Conservation (phyloP, 2,329 filamentous ascomycete species). For the Colletotrichum lini region DNA sequence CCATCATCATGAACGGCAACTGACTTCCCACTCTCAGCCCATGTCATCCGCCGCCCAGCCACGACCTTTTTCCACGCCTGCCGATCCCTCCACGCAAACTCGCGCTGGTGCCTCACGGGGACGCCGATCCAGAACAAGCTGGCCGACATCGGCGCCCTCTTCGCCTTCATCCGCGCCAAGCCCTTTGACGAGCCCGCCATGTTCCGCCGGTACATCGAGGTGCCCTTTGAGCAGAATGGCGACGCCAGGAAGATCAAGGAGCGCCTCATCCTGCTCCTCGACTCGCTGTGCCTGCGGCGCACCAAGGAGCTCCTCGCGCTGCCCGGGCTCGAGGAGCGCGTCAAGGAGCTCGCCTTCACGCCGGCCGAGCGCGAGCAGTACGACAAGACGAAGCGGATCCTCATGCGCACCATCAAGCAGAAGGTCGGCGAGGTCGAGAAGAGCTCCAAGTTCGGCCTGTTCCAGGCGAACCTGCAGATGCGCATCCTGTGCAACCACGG, state of each 20-base stretch:
- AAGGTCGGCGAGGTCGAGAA: slow-evolving; percentile 53
- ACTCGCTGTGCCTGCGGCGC: slow-evolving; percentile 58
- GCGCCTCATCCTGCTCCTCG: slow-evolving; percentile 52
- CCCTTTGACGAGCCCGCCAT: slow-evolving; percentile 57
- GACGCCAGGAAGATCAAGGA: slow-evolving; percentile 44
- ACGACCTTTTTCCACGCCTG: slow-evolving; percentile 62
- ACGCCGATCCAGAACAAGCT: slow-evolving; percentile 69
- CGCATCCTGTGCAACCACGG: slow-evolving; percentile 66
- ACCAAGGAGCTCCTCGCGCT: slow-evolving; percentile 58
- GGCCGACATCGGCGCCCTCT: slow-evolving; percentile 65
- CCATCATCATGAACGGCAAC: not conserved
- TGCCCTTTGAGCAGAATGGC: slow-evolving; percentile 53
- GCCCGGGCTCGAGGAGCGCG: slow-evolving; percentile 46
- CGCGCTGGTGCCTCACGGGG: slow-evolving; percentile 67
- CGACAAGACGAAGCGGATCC: slow-evolving; percentile 52
- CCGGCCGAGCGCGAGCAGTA: slow-evolving; percentile 52
- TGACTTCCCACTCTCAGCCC: slow-evolving; percentile 52
- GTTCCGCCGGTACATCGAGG: slow-evolving; percentile 61
- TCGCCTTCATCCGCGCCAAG: slow-evolving; percentile 61
- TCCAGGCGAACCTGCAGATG: slow-evolving; percentile 62
- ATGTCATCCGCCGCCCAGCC: slow-evolving; percentile 60
- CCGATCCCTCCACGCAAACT: slow-evolving; percentile 56
- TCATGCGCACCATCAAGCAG: slow-evolving; percentile 56
- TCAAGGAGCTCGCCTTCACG: slow-evolving; percentile 52
- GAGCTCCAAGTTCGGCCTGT: slow-evolving; percentile 58